phyloP scores from a whole-genome alignment of 495 filamentous ascomycete species.

The Endocarpon pusillum region DNA sequence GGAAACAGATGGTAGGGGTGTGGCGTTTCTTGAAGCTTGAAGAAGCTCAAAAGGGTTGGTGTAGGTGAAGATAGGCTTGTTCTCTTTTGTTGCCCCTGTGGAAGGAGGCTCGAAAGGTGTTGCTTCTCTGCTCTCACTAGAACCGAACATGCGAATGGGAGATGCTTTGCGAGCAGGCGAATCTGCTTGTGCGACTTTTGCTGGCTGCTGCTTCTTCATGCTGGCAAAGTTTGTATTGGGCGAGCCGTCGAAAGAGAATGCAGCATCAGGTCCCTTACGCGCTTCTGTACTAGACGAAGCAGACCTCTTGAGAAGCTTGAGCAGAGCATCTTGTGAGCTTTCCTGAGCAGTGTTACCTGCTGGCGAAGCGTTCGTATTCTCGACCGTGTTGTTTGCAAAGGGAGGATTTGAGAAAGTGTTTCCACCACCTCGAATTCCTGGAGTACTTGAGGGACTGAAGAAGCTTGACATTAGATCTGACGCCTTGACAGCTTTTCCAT shows the following conservation, averaged over 20 bases:
- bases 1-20: constrained; percentile 24
- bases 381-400: too few relatives aligned
- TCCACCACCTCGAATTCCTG: too few relatives aligned
- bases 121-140: constrained; percentile 11
- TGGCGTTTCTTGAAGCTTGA: constrained; percentile 40
- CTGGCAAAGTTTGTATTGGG: too few relatives aligned
- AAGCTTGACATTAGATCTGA: too few relatives aligned
- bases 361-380: constrained; percentile 11
- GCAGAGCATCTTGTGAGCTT: constrained; percentile 47
- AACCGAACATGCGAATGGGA: constrained; percentile 24
- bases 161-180: constrained; percentile 11
- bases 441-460: too few relatives aligned
- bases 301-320: constrained; percentile 48
- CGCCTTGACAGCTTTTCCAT: constrained; percentile 38
- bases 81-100: constrained; percentile 3
- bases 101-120: constrained; percentile 13
- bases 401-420: constrained; percentile 4
- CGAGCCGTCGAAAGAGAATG: too few relatives aligned
- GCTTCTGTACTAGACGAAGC: too few relatives aligned
- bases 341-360: constrained; percentile 17
- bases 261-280: too few relatives aligned
- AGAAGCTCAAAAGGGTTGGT: constrained; percentile 66
- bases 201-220: neutral
- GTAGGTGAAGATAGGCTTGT: constrained; percentile 47
- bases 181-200: neutral